Conservation (phyloP, 306 rosid genomes). For the Glycine soja region DNA sequence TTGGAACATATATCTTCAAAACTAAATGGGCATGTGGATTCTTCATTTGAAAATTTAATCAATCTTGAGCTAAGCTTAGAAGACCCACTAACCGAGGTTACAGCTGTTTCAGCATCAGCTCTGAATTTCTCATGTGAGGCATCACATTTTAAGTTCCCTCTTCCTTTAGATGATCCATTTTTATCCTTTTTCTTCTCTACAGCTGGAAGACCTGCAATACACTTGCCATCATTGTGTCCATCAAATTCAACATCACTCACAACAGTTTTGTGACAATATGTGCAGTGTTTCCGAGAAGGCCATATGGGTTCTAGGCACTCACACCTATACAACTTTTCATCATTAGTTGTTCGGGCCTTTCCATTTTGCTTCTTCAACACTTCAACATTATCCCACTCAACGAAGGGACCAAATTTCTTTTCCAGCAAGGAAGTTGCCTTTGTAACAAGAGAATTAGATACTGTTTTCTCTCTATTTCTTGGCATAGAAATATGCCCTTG, state of each 20-base stretch:
- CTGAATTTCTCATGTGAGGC: conserved; percentile 54
- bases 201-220: conserved; percentile 57
- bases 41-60: conserved; percentile 77
- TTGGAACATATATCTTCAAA: conserved; percentile 78
- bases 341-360: conserved; percentile 58
- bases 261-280: conserved; percentile 83
- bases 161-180: conserved; percentile 65
- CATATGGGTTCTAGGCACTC: conserved; percentile 88
- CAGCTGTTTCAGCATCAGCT: conserved; percentile 57
- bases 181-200: conserved; percentile 66
- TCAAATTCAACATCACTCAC: conserved; percentile 72
- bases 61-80: conserved; percentile 66
- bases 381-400: conserved; percentile 63
- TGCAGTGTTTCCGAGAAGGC: conserved; percentile 84
- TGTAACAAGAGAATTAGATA: conserved; percentile 62
- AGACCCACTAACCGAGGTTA: conserved; percentile 47
- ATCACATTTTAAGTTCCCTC: conserved; percentile 64
- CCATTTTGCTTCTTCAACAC: conserved; percentile 61
- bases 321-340: conserved; percentile 80
- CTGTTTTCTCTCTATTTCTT: conserved; percentile 53
- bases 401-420: conserved; percentile 74
- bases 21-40: conserved; percentile 72
- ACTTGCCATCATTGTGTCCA: conserved; percentile 77
- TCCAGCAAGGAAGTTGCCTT: conserved; percentile 79
- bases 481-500: conserved; percentile 47